Base-by-base conservation (phyloP, 306 rosid genomes). In the Potentilla sterilis region DNA sequence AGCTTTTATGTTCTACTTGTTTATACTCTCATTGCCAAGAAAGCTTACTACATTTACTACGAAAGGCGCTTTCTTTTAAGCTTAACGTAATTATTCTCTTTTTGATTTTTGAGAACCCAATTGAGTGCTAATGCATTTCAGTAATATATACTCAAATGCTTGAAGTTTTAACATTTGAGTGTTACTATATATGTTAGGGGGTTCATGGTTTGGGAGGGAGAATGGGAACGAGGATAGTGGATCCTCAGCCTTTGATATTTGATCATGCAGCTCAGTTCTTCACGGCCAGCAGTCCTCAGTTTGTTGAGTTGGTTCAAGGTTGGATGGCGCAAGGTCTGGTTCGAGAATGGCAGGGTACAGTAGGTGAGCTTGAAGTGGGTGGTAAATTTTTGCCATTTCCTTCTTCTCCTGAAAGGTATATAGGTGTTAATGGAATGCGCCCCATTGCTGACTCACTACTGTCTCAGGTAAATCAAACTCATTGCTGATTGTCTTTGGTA, bases 191-290 rank as follows among this genome's bases (percentile, higher is more conserved):
- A 5, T 86, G 61, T 35, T 35, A 91, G 98, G 98, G 98, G 57
- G 69, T 88, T 80, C 98, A 90, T 88, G 98, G 98, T 73, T 72
- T 90, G 49, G 97, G 97, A 83, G 98, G 98, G 83, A 86, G 96
- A 81, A 81, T 92, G 90, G 98, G 95, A 74, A 92, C 98, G 63
- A 84, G 98, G 75, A 77, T 86, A 68, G 69, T 88, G 58, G 91
- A 90, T 70, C 89, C 91, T 74, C 81, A 82, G 67, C 82, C 91
- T 3, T 81, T 92, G 52, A 63, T 85, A 61, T 94, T 94, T 72
- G 96, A 94, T 70, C 97, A 94, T 28, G 98, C 98, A 5, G 98
- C 97, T 77, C 97, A 94, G 79, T 94, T 92, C 85, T 92, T 92
- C 71, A 90, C 98, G 0, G 97, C 82, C 9, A 87, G 75, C 24